Conservation (phyloP, 495 filamentous ascomycete species). For the Hypoxylon intermedium region DNA sequence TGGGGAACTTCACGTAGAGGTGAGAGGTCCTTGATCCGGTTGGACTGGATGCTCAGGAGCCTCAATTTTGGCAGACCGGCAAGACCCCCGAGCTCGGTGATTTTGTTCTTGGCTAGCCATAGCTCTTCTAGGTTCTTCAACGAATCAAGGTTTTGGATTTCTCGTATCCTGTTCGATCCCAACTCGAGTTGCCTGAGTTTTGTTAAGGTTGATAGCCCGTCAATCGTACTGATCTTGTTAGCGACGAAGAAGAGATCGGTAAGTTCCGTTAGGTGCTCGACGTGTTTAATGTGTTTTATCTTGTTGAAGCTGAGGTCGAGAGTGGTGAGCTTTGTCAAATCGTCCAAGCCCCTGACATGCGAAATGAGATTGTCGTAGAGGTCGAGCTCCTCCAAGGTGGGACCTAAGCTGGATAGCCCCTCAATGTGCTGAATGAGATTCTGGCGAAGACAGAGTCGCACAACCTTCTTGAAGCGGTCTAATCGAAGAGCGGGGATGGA, state of each 20-base stretch:
- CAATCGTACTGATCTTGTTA: slow-evolving; percentile 89
- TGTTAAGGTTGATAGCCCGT: slow-evolving; percentile 77
- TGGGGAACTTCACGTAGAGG: slow-evolving; percentile 75
- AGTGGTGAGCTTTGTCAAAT: slow-evolving; percentile 72
- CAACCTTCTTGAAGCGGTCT: slow-evolving; percentile 79
- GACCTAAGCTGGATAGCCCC: slow-evolving; percentile 66
- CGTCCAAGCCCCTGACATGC: slow-evolving; percentile 83
- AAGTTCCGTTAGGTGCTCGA: slow-evolving; percentile 78
- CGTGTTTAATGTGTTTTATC: slow-evolving; percentile 95
- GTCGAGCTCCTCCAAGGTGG: slow-evolving; percentile 80
- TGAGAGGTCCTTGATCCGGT: slow-evolving; percentile 82
- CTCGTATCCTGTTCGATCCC: slow-evolving; percentile 87
- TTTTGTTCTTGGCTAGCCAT: slow-evolving; percentile 99
- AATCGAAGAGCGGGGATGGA: slow-evolving; percentile 80
- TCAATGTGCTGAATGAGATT: slow-evolving; percentile 85
- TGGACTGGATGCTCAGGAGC: slow-evolving; percentile 95
- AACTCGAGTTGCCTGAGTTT: slow-evolving; percentile 85
- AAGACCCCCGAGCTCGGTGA: slow-evolving; percentile 80
- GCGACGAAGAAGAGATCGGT: slow-evolving; percentile 92
- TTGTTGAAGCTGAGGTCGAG: slow-evolving; percentile 98
- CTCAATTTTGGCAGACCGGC: slow-evolving; percentile 75
- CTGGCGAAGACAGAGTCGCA: slow-evolving; percentile 89
- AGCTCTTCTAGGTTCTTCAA: slow-evolving; percentile 80
- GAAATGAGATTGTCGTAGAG: slow-evolving; percentile 98
- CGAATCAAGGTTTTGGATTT: slow-evolving; percentile 85